Evolutionary conservation across 352 stramenopile species (phyloP).

Genomic region (Hyaloperonospora brassicae): DNA sequence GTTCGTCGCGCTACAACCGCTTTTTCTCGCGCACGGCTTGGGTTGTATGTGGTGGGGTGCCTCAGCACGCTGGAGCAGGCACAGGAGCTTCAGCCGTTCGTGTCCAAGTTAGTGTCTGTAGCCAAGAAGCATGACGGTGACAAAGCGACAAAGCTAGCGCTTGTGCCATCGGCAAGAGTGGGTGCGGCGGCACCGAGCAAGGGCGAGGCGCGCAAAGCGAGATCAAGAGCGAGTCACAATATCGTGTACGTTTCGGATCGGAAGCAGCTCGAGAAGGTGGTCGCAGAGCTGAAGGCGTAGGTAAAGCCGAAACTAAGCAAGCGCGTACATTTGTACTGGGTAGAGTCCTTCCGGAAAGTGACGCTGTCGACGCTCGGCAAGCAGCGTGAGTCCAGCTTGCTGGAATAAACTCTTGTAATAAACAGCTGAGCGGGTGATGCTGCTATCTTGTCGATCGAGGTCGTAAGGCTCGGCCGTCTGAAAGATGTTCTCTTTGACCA

Average conservation of each 20-base stretch:
- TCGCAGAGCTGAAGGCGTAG: conserved; percentile 17
- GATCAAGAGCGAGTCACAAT: conserved; percentile 11
- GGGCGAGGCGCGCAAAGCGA: conserved; percentile 16
- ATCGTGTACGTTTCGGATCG: conserved; percentile 23
- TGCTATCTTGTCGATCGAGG: conserved; percentile 91
- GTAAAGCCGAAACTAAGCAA: conserved; percentile 31
- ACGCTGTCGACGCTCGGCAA: conserved; percentile 76
- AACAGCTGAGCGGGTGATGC: conserved; percentile 81
- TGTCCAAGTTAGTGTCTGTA: conserved; percentile 29
- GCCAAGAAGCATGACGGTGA: conserved; percentile 14
- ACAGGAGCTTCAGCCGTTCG: conserved; percentile 59
- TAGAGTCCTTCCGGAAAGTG: conserved; percentile 94
- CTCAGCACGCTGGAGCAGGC: conserved; percentile 57
- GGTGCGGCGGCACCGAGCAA: conserved; percentile 1
- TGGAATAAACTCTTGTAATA: conserved; percentile 91
- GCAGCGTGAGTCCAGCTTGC: conserved; percentile 82
- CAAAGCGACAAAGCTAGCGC: conserved; percentile 29
- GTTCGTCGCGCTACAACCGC: conserved; percentile 88
- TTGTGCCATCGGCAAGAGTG: conserved; percentile 31
- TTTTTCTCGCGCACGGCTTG: conserved; percentile 87
- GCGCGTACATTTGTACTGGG: conserved; percentile 92
- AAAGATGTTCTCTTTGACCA: conserved; percentile 90
- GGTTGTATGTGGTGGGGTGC: conserved; percentile 90
- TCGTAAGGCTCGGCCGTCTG: conserved; percentile 74
- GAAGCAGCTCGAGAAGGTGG: conserved; percentile 26